Percentiles rank a stretch among this genome's conserved stretches.
These are phyloP conservation scores for Arthroderma sp. DNA, from an alignment of 2,329 filamentous ascomycete genomes.

Conservation along the genomic window DNA sequence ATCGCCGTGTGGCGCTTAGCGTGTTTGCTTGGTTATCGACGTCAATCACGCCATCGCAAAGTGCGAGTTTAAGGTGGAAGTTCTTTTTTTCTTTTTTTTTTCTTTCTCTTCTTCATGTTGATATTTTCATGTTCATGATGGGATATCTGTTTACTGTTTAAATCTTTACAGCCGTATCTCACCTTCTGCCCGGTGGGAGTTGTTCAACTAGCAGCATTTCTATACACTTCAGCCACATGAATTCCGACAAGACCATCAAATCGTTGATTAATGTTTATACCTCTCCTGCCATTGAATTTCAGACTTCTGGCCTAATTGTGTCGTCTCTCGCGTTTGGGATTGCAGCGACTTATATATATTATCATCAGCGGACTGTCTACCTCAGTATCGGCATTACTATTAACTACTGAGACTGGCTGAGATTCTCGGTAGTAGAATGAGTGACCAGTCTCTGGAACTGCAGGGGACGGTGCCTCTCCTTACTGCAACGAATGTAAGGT, in stretches of 20 bases:
- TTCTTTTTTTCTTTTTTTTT: too few relatives aligned
- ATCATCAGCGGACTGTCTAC: background rate
- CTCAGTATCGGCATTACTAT: background rate
- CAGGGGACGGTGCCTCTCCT: conserved; percentile 16
- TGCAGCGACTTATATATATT: background rate
- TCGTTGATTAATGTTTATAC: background rate
- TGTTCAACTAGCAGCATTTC: too few relatives aligned
- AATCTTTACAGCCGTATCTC: too few relatives aligned
- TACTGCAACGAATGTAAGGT: conserved; percentile 27
- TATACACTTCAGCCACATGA: background rate
- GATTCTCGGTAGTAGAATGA: conserved; percentile 2
- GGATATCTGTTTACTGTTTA: too few relatives aligned
- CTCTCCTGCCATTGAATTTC: background rate
- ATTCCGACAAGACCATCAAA: background rate
- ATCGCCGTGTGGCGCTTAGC: too few relatives aligned
- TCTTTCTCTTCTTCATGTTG: too few relatives aligned
- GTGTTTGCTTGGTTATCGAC: too few relatives aligned
- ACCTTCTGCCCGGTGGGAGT: too few relatives aligned
- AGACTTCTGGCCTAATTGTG: background rate
- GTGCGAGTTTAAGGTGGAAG: too few relatives aligned
- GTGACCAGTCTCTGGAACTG: background rate
- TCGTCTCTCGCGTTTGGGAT: background rate
- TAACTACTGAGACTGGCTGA: background rate
- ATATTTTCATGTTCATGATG: too few relatives aligned
- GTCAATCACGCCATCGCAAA: too few relatives aligned